Evolutionary conservation across 768 basidiomycete species (phyloP).

Genomic region (Boletus vinaceobasis): DNA sequence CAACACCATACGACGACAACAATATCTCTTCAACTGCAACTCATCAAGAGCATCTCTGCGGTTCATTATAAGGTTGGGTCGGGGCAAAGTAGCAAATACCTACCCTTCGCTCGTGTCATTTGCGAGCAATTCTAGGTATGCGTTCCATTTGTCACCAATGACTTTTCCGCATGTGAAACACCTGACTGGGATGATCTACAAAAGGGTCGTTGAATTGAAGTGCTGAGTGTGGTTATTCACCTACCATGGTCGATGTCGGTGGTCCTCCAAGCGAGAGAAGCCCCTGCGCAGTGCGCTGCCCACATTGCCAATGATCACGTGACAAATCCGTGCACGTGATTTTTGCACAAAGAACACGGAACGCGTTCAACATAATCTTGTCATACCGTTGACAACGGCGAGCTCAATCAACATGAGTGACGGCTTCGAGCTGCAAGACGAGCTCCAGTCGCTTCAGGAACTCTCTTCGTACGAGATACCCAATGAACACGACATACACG

Average conservation of each 20-base stretch:
- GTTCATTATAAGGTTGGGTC: background rate
- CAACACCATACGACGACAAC: constrained; percentile 94
- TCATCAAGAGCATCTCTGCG: constrained; percentile 84
- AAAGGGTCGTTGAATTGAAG: background rate
- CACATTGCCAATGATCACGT: constrained; percentile 1
- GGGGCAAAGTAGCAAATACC: constrained; percentile 24
- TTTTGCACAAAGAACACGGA: constrained; percentile 1
- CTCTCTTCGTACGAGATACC: constrained; percentile 60
- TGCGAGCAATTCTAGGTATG: constrained; percentile 77
- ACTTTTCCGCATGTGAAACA: constrained; percentile 98
- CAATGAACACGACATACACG: constrained; percentile 61
- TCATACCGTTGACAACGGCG: constrained; percentile 1
- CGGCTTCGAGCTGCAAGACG: constrained; percentile 75
- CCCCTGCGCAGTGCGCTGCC: background rate
- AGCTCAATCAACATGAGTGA: constrained; percentile 31
- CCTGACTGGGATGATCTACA: constrained; percentile 90
- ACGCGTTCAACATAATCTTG: constrained; percentile 6
- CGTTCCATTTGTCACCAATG: constrained; percentile 93
- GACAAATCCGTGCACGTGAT: constrained; percentile 25
- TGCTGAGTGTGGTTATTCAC: background rate
- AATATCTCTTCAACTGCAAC: constrained; percentile 88
- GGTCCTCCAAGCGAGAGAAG: background rate
- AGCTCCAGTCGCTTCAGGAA: constrained; percentile 64
- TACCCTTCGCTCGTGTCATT: constrained; percentile 88
- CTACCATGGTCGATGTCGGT: constrained; percentile 22